phyloP scores from a whole-genome alignment of 2,329 filamentous ascomycete genomes.

The Colletotrichum liriopes region DNA sequence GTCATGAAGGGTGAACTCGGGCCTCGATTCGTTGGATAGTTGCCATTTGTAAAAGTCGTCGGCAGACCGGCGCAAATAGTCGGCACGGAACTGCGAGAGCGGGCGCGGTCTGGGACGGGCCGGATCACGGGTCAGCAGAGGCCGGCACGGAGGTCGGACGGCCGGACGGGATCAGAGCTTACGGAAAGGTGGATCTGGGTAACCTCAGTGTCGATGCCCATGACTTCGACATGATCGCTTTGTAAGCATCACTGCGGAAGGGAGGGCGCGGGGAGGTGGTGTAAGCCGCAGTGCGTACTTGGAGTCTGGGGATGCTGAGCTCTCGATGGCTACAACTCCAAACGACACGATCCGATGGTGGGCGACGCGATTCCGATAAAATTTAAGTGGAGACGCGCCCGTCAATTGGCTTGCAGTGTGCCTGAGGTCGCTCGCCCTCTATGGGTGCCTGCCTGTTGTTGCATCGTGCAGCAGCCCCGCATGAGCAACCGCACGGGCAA shows the following conservation, averaged over 20 bases:
- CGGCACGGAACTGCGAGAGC: slow-evolving; percentile 62
- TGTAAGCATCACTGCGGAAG: slow-evolving; percentile 40
- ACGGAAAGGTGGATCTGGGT: slow-evolving; percentile 83
- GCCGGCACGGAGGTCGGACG: slow-evolving; percentile 43
- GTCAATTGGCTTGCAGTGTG: neutral
- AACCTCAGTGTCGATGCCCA: slow-evolving; percentile 84
- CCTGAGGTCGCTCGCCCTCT: slow-evolving; percentile 16
- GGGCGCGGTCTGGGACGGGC: slow-evolving; percentile 64
- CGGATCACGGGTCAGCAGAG: slow-evolving; percentile 34
- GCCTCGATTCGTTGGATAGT: slow-evolving; percentile 67
- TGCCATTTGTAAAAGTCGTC: slow-evolving; percentile 96
- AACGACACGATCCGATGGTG: slow-evolving; percentile 1
- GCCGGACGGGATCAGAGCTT: slow-evolving; percentile 48
- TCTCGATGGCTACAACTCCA: neutral
- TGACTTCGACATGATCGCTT: slow-evolving; percentile 65
- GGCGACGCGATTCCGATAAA: slow-evolving; percentile 17
- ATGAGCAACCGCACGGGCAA: slow-evolving; percentile 12
- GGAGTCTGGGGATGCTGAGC: neutral
- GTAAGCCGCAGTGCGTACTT: neutral
- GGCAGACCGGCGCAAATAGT: slow-evolving; percentile 82
- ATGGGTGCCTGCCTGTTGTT: neutral
- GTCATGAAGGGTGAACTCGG: slow-evolving; percentile 89
- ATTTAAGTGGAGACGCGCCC: neutral
- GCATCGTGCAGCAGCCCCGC: slow-evolving; percentile 21
- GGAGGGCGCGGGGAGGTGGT: neutral